These are phyloP conservation scores for Avena sativa DNA, from an alignment of 176 grass and related monocot species.

Conservation along the genomic window DNA sequence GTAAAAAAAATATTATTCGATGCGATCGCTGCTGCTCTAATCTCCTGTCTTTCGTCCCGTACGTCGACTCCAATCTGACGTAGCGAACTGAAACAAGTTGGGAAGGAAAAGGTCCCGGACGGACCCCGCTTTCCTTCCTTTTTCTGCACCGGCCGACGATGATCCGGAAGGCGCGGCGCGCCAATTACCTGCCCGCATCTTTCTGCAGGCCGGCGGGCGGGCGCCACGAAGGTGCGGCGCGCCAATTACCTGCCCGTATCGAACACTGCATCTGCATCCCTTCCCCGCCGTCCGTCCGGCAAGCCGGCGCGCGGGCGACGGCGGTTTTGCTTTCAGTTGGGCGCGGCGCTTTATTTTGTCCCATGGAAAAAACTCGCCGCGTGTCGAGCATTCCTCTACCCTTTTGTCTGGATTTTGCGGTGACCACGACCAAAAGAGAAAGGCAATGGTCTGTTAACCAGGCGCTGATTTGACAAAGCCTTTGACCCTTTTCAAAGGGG, in stretches of 20 bases:
- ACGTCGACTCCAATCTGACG: not conserved
- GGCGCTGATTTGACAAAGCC: not conserved
- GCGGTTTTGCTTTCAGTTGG: too few relatives aligned
- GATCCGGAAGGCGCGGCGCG: too few relatives aligned
- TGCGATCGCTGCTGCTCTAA: not conserved
- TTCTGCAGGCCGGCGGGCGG: not conserved
- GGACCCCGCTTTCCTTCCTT: not conserved
- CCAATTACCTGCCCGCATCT: too few relatives aligned
- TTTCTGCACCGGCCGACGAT: not conserved
- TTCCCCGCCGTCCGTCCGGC: not conserved
- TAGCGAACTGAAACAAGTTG: constrained; percentile 11
- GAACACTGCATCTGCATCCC: not conserved
- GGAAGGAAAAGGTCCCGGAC: too few relatives aligned
- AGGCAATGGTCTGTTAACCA: not conserved
- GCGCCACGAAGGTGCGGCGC: constrained; percentile 28
- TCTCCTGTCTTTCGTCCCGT: not conserved
- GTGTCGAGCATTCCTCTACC: not conserved
- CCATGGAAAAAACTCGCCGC: not conserved
- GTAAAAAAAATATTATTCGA: constrained; percentile 25
- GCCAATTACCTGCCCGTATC: not conserved
- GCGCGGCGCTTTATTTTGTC: too few relatives aligned
- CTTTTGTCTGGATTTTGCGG: not conserved
- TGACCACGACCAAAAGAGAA: not conserved
- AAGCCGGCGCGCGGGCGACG: not conserved
- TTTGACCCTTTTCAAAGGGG: not conserved